These are phyloP conservation scores for Sindora glabra DNA, from an alignment of 306 rosid genomes.

Conservation along the genomic window DNA sequence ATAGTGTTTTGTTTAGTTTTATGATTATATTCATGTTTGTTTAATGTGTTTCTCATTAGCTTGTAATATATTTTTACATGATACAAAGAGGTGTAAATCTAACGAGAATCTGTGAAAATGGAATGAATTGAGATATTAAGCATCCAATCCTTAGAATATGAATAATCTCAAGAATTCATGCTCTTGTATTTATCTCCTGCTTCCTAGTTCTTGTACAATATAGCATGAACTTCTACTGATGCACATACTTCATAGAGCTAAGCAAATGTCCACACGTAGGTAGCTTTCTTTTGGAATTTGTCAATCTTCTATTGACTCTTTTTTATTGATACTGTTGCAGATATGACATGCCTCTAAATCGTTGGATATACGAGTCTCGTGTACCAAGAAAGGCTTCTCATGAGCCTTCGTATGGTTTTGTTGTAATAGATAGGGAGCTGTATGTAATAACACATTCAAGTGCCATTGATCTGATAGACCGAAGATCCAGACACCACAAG, in stretches of 20 bases:
- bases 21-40: too few species aligned
- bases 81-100: too few species aligned
- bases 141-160: too few species aligned
- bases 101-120: too few species aligned
- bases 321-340: conserved; percentile 34
- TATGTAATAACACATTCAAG: conserved; percentile 44
- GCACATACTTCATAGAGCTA: not conserved
- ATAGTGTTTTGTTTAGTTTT: too few species aligned
- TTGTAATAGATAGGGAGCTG: conserved; percentile 56
- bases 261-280: not conserved
- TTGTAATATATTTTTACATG: too few species aligned
- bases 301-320: conserved; percentile 4
- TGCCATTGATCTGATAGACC: conserved; percentile 24
- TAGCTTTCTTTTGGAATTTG: conserved; percentile 2
- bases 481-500: conserved; percentile 47
- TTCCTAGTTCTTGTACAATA: not conserved
- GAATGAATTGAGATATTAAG: too few species aligned
- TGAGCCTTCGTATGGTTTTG: conserved; percentile 45
- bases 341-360: conserved; percentile 60
- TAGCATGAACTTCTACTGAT: conserved; percentile 8
- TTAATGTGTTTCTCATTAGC: too few species aligned
- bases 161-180: too few species aligned
- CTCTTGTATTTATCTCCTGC: too few species aligned
- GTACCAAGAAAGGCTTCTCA: conserved; percentile 50
- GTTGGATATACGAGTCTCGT: conserved; percentile 55